These are phyloP conservation scores for Rhizophora mangle DNA, from an alignment of 345 rosid species.

Conservation along the genomic window DNA sequence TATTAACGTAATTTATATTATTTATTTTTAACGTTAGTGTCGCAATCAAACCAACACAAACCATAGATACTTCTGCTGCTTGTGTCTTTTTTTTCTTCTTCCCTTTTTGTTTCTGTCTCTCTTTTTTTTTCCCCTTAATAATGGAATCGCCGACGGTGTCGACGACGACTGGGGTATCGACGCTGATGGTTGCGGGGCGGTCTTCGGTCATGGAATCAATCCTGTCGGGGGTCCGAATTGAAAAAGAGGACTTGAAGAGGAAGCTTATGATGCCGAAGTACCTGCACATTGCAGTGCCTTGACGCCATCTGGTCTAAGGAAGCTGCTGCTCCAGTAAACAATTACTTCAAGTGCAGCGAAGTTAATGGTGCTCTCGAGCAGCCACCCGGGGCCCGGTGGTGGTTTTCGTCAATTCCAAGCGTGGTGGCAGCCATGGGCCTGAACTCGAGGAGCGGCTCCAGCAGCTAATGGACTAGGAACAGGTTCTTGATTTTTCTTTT, in stretches of 20 bases:
- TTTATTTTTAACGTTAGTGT: too few relatives aligned
- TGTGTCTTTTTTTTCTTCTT: too few relatives aligned
- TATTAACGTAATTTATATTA: too few relatives aligned
- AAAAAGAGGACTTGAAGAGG: slow-evolving; percentile 58
- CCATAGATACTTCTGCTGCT: too few relatives aligned
- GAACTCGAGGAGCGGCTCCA: slow-evolving; percentile 65
- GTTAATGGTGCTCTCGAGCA: slow-evolving; percentile 1
- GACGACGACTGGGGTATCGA: slow-evolving; percentile 27
- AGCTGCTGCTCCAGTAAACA: slow-evolving; percentile 26
- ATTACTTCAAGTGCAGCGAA: background rate
- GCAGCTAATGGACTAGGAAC: slow-evolving; percentile 72
- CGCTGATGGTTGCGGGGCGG: slow-evolving; percentile 47
- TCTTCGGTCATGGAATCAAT: slow-evolving; percentile 65
- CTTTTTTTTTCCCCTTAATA: too few relatives aligned
- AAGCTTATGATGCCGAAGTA: slow-evolving; percentile 62
- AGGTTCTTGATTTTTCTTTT: slow-evolving; percentile 37
- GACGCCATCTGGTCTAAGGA: slow-evolving; percentile 56
- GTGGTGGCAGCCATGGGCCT: slow-evolving; percentile 88
- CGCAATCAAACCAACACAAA: too few relatives aligned
- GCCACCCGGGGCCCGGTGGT: slow-evolving; percentile 65
- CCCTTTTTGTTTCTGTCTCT: too few relatives aligned
- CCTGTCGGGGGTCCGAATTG: slow-evolving; percentile 47
- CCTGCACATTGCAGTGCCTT: slow-evolving; percentile 57
- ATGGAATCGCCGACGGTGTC: slow-evolving; percentile 50
- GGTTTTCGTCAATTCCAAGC: slow-evolving; percentile 71